These are phyloP conservation scores for Cordyceps pruinosa DNA, from an alignment of 2,329 filamentous ascomycete genomes.

Conservation along the genomic window DNA sequence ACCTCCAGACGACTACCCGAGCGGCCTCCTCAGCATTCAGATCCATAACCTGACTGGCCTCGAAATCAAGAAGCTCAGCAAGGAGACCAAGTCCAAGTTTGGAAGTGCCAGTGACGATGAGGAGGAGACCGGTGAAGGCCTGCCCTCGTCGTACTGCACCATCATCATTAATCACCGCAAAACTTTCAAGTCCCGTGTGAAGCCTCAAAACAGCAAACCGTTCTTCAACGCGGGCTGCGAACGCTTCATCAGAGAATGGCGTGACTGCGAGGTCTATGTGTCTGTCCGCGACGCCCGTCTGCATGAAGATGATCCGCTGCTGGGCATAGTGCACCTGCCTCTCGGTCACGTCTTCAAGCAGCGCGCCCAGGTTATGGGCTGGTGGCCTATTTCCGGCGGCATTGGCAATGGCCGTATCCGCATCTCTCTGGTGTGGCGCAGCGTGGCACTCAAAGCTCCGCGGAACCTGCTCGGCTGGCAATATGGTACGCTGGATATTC, in stretches of 20 bases:
- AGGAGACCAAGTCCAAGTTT: conserved; percentile 41
- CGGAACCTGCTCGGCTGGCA: conserved; percentile 59
- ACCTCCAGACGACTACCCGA: conserved; percentile 53
- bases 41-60: conserved; percentile 68
- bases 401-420: conserved; percentile 64
- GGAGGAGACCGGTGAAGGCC: conserved; percentile 55
- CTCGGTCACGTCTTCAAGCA: conserved; percentile 55
- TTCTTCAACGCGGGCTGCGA: conserved; percentile 75
- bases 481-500: conserved; percentile 61
- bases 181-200: conserved; percentile 63
- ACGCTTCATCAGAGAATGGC: conserved; percentile 63
- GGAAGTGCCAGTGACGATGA: conserved; percentile 45
- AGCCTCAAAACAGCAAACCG: conserved; percentile 70
- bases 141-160: conserved; percentile 65
- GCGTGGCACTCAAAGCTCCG: conserved; percentile 56
- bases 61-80: conserved; percentile 53
- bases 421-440: conserved; percentile 67
- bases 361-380: conserved; percentile 57
- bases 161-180: conserved; percentile 68
- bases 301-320: conserved; percentile 61
- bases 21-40: conserved; percentile 62
- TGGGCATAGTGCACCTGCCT: conserved; percentile 65
- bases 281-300: conserved; percentile 60
- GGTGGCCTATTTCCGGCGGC: conserved; percentile 62
- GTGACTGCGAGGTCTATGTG: conserved; percentile 59